A percentile compares a stretch with the other conserved stretches of the same genome.
Evolutionary conservation across 768 basidiomycete genomes (phyloP).

Genomic region (Butyriboletus loyo): DNA sequence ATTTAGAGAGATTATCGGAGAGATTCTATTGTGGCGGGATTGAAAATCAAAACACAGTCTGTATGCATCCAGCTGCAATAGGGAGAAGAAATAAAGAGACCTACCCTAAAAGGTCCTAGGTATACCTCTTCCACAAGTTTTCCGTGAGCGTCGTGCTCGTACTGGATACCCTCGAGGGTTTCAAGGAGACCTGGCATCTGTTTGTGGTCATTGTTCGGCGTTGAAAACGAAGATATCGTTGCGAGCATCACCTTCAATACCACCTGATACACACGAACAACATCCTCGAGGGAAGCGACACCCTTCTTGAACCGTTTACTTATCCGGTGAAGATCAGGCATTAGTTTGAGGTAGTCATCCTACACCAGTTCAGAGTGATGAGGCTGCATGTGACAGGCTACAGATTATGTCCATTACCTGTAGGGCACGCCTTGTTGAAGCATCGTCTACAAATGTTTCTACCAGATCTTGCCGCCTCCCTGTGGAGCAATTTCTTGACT

Average conservation of each 20-base stretch:
- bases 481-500: slow-evolving; percentile 26
- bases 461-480: slow-evolving; percentile 87
- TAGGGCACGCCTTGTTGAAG: slow-evolving; percentile 63
- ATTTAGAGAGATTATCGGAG: slow-evolving; percentile 63
- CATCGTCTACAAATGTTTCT: slow-evolving; percentile 79
- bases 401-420: slow-evolving; percentile 49
- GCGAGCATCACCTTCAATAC: slow-evolving; percentile 60
- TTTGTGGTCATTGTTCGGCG: background rate
- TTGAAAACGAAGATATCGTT: background rate
- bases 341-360: slow-evolving; percentile 84
- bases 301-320: slow-evolving; percentile 88
- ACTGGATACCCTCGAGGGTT: slow-evolving; percentile 50
- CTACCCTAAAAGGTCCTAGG: slow-evolving; percentile 56
- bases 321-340: slow-evolving; percentile 93
- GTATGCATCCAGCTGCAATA: background rate
- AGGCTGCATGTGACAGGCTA: background rate
- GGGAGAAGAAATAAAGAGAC: slow-evolving; percentile 7
- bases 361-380: slow-evolving; percentile 29
- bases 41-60: background rate
- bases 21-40: slow-evolving; percentile 48
- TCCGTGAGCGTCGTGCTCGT: slow-evolving; percentile 44
- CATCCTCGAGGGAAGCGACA: slow-evolving; percentile 85
- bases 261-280: slow-evolving; percentile 94
- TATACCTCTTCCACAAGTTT: slow-evolving; percentile 68
- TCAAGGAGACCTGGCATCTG: slow-evolving; percentile 77